Evolutionary conservation across 179 eudicot species (phyloP).

Genomic region (Heliamphora pulchella): DNA sequence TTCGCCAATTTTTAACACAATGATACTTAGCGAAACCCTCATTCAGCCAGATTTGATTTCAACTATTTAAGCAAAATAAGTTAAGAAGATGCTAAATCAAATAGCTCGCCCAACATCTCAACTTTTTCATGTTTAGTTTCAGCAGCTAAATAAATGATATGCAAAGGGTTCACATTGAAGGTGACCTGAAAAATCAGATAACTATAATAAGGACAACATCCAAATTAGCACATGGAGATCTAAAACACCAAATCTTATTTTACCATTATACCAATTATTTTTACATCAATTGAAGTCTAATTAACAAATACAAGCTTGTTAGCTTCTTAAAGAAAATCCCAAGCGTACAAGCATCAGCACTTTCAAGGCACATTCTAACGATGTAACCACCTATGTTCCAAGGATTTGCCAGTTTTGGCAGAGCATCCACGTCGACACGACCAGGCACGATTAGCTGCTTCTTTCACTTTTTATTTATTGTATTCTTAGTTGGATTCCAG

Average conservation of each 20-base stretch:
- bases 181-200: background rate
- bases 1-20: too few species aligned
- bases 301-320: background rate
- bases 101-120: too few species aligned
- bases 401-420: too few species aligned
- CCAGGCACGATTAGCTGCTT: too few species aligned
- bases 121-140: background rate
- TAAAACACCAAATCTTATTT: background rate
- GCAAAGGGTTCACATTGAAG: background rate
- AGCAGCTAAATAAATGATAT: background rate
- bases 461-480: too few species aligned
- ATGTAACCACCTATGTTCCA: background rate
- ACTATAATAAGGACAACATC: background rate
- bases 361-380: background rate
- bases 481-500: too few species aligned
- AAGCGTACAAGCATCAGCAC: background rate
- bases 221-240: background rate
- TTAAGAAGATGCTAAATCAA: too few species aligned
- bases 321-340: background rate
- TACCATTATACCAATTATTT: background rate
- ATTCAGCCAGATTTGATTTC: too few species aligned
- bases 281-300: background rate
- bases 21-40: too few species aligned
- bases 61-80: too few species aligned
- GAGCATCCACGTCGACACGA: too few species aligned